Evolutionary conservation across 257 asterid species (phyloP).

Genomic region (Asclepias syriaca): DNA sequence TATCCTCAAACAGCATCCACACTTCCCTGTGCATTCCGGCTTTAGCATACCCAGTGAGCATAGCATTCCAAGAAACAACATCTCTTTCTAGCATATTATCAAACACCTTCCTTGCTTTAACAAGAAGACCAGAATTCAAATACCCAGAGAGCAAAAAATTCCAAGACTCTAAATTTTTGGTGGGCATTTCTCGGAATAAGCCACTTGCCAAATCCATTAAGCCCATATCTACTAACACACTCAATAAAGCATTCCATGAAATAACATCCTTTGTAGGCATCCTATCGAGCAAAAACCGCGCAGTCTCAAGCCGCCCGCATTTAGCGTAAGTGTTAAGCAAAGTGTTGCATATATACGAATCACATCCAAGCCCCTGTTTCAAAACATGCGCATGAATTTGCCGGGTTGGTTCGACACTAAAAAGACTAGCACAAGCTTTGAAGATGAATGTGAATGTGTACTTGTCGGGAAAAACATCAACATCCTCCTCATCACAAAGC

Average conservation of each 20-base stretch:
- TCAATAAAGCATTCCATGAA: conserved; percentile 34
- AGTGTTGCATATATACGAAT: conserved; percentile 30
- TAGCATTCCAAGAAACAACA: conserved; percentile 38
- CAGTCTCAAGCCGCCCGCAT: conserved; percentile 27
- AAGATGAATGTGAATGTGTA: conserved; percentile 35
- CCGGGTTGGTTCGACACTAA: conserved; percentile 17
- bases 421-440: conserved; percentile 34
- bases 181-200: conserved; percentile 35
- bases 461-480: conserved; percentile 24
- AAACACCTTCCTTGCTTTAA: conserved; percentile 32
- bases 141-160: conserved; percentile 35
- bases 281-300: conserved; percentile 25
- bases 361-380: conserved; percentile 24
- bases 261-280: conserved; percentile 21
- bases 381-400: conserved; percentile 28
- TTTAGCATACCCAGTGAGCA: conserved; percentile 34
- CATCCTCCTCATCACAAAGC: conserved; percentile 15
- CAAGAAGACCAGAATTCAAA: conserved; percentile 25
- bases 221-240: conserved; percentile 28
- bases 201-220: conserved; percentile 23
- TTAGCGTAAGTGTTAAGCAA: conserved; percentile 31
- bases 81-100: conserved; percentile 28
- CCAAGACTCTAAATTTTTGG: conserved; percentile 35
- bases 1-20: conserved; percentile 25
- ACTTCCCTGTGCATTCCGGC: conserved; percentile 21